phyloP scores from a whole-genome alignment of 192 early-diverging fungal species.

The Jimgerdemannia lactiflua region DNA sequence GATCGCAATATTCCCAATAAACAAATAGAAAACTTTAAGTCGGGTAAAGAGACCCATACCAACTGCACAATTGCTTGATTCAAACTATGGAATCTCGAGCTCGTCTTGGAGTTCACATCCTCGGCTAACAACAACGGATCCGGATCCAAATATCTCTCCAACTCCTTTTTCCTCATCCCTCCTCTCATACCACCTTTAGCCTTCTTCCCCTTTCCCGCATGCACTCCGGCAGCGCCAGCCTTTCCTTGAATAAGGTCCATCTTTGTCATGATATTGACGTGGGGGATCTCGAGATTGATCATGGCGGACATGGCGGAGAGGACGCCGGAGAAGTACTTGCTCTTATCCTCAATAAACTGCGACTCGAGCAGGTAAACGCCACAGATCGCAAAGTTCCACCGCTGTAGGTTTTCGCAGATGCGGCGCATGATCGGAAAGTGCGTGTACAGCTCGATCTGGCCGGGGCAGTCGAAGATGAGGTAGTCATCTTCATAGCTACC shows the following conservation, averaged over 20 bases:
- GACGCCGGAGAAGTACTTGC: conserved; percentile 97
- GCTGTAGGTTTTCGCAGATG: conserved; percentile 64
- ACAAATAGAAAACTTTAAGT: conserved; percentile 5
- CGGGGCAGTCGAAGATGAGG: conserved; percentile 95
- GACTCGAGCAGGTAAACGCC: conserved; percentile 91
- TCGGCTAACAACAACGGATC: conserved; percentile 85
- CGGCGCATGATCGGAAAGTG: conserved; percentile 95
- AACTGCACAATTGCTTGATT: conserved; percentile 89
- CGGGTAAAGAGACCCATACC: conserved; percentile 31
- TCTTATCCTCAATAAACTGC: conserved; percentile 94
- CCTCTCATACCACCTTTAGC: conserved; percentile 30
- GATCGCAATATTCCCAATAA: conserved; percentile 1
- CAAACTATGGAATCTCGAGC: conserved; percentile 76
- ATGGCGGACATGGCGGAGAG: conserved; percentile 95
- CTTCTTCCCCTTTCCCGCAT: conserved; percentile 2
- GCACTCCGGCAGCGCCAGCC: conserved; percentile 24
- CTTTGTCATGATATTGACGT: conserved; percentile 98
- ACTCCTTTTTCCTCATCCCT: conserved; percentile 42
- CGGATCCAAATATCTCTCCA: conserved; percentile 86
- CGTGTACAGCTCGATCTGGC: conserved; percentile 99
- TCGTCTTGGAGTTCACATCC: conserved; percentile 73
- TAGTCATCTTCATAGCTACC: conserved; percentile 94
- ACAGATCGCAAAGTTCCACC: conserved; percentile 81
- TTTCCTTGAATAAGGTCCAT: conserved; percentile 80
- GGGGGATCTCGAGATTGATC: conserved; percentile 96